These are phyloP conservation scores for Boletus insuetus DNA, from an alignment of 768 basidiomycete genomes.

Conservation along the genomic window DNA sequence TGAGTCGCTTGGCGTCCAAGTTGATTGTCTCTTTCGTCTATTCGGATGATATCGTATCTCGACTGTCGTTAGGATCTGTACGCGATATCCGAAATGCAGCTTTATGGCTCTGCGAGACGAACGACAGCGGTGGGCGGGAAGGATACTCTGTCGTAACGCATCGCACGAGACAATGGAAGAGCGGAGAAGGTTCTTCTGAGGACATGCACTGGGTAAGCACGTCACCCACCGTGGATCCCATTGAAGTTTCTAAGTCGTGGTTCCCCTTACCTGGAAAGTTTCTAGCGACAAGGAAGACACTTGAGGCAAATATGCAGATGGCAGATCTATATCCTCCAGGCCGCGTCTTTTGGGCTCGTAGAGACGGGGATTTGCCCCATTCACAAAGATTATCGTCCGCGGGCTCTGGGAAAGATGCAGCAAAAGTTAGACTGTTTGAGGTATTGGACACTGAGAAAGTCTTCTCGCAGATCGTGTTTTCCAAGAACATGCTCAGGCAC, in stretches of 20 bases:
- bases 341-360: conserved; percentile 74
- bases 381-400: conserved; percentile 31
- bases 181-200: conserved; percentile 52
- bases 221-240: background rate
- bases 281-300: conserved; percentile 74
- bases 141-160: conserved; percentile 41
- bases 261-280: conserved; percentile 45
- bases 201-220: conserved; percentile 51
- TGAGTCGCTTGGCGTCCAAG: conserved; percentile 57
- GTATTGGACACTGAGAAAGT: conserved; percentile 74
- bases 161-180: conserved; percentile 58
- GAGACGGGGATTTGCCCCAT: conserved; percentile 66
- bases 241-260: background rate
- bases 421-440: conserved; percentile 71
- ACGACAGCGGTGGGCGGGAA: conserved; percentile 39
- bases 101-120: conserved; percentile 77
- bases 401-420: conserved; percentile 26
- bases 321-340: conserved; percentile 74
- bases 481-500: conserved; percentile 78
- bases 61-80: conserved; percentile 74
- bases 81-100: conserved; percentile 73
- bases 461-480: conserved; percentile 79
- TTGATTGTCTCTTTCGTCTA: conserved; percentile 78
- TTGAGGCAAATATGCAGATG: conserved; percentile 82
- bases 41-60: conserved; percentile 78